Conservation (phyloP, 2,329 filamentous ascomycete genomes). For the Blumeriella jaapii region DNA sequence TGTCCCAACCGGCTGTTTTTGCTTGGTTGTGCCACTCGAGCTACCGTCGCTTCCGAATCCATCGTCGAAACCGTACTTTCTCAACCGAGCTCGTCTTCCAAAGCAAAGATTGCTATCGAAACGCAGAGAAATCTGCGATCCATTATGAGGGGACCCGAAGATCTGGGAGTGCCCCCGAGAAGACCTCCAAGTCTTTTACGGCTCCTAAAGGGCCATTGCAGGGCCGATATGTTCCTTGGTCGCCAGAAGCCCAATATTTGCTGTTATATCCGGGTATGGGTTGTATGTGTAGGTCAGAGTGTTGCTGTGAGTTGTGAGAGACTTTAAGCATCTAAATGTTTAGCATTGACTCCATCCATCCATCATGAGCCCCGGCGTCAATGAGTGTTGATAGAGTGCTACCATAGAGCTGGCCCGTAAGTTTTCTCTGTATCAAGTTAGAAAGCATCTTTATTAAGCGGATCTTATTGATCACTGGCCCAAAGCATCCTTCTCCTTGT, state of each 20-base stretch:
- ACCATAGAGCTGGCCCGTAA: slow-evolving; percentile 43
- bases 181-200: slow-evolving; percentile 49
- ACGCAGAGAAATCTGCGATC: slow-evolving; percentile 47
- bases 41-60: slow-evolving; percentile 9
- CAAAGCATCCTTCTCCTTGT: slow-evolving; percentile 14
- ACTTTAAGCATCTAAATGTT: slow-evolving; percentile 25
- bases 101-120: slow-evolving; percentile 55
- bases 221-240: slow-evolving; percentile 46
- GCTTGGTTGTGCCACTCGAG: slow-evolving; percentile 14
- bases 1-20: slow-evolving; percentile 52
- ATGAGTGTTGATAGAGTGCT: slow-evolving; percentile 40
- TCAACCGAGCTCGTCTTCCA: slow-evolving; percentile 57
- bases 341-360: slow-evolving; percentile 27
- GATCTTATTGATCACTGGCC: slow-evolving; percentile 14
- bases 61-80: slow-evolving; percentile 46
- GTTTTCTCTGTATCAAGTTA: slow-evolving; percentile 29
- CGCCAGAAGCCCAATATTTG: slow-evolving; percentile 43
- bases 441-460: slow-evolving; percentile 4
- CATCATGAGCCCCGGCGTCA: slow-evolving; percentile 26
- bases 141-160: slow-evolving; percentile 51
- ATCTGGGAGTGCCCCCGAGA: slow-evolving; percentile 46
- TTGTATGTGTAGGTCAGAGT: slow-evolving; percentile 48
- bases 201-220: slow-evolving; percentile 49
- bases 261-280: slow-evolving; percentile 64
- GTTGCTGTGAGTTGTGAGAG: slow-evolving; percentile 33